Evolutionary conservation across 495 filamentous ascomycete genomes (phyloP), one percentile per base, ranked within the genome.

Genomic region (Glonium stellatum): DNA sequence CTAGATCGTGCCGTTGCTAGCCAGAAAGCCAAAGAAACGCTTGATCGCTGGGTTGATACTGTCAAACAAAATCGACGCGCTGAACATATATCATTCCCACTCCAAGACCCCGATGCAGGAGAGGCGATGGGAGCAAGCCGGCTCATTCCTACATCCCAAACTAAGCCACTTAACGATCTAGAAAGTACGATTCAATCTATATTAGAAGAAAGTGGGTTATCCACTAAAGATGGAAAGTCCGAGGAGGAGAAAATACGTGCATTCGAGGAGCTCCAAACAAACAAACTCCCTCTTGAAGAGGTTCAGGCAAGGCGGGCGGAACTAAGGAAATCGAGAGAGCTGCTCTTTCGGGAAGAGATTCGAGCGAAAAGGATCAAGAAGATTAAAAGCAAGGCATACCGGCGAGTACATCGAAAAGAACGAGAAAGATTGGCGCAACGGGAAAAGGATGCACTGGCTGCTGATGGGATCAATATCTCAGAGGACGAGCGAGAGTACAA

Each of bases 381-480:
- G 77, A 98, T 98, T 71, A 98, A 98, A 77, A 91, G 87, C 66
- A 97, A 96, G 68, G 82, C 90, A 0, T 98, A 92, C 68, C 86
- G 90, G 18, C 84, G 91, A 53, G 85, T 97, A 22, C 95, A 97
- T 70, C 85, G 93, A 37, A 96, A 88, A 66, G 89, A 96, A 66
- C 80, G 84, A 12, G 83, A 89, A 69, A 83, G 83, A 58, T 75
- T 86, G 44, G 84, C 87, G 60, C 78, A 89, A 53, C 81, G 82
- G n/a, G 84, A 90, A 54, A 78, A 80, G 25, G 84, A 89, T 44
- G 83, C 84, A 27, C 75, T 92, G 44, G 72, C 78, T 19, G 83
- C 82, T 46, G 83, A 84, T 21, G 92, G 90, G 35, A 83, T 87
- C 55, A 78, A 81, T 39, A 65, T 79, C 37, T 83, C 84, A 63